Percentiles rank a stretch among this genome's conserved stretches.
Evolutionary conservation across 805 yeast genomes (phyloP).

Genomic region (Cyberlindnera meyerae): DNA sequence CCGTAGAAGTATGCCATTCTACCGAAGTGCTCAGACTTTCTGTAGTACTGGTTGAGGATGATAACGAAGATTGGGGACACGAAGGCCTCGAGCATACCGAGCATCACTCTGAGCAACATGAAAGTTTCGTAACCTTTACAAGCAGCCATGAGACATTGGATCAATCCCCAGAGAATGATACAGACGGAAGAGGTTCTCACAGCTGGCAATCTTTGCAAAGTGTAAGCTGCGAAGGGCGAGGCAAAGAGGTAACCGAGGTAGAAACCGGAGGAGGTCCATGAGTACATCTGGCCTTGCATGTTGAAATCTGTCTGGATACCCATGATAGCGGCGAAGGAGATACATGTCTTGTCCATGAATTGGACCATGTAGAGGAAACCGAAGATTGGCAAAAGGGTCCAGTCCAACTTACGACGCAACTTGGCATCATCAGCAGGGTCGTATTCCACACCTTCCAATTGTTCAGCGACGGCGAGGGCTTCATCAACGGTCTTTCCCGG

Average conservation of each 20-base stretch:
- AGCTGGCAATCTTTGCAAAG: constrained; percentile 44
- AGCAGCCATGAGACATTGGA: constrained; percentile 35
- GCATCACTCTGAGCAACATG: constrained; percentile 39
- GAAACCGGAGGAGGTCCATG: constrained; percentile 46
- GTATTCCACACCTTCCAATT: constrained; percentile 4
- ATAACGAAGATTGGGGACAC: constrained; percentile 26
- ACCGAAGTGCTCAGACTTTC: constrained; percentile 27
- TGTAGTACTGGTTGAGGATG: constrained; percentile 18
- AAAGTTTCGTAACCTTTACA: constrained; percentile 41
- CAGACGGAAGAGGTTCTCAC: constrained; percentile 34
- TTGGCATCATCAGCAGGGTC: constrained; percentile 29
- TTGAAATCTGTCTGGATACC: constrained; percentile 35
- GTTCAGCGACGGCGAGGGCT: constrained; percentile 15
- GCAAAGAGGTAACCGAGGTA: constrained; percentile 54
- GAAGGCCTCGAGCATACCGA: constrained; percentile 47
- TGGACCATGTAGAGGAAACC: constrained; percentile 31
- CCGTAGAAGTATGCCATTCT: constrained; percentile 30
- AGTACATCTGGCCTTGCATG: constrained; percentile 38
- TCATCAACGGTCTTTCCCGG: constrained; percentile 21
- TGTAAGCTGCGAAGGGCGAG: constrained; percentile 34
- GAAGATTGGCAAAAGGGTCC: constrained; percentile 30
- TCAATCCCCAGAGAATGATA: constrained; percentile 43
- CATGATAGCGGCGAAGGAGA: constrained; percentile 40
- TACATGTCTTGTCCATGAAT: constrained; percentile 38
- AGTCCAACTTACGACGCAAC: constrained; percentile 35